Percentiles rank a stretch among this genome's conserved stretches.
Evolutionary conservation across 768 basidiomycete species (phyloP).

Genomic region (Suillus subluteus): DNA sequence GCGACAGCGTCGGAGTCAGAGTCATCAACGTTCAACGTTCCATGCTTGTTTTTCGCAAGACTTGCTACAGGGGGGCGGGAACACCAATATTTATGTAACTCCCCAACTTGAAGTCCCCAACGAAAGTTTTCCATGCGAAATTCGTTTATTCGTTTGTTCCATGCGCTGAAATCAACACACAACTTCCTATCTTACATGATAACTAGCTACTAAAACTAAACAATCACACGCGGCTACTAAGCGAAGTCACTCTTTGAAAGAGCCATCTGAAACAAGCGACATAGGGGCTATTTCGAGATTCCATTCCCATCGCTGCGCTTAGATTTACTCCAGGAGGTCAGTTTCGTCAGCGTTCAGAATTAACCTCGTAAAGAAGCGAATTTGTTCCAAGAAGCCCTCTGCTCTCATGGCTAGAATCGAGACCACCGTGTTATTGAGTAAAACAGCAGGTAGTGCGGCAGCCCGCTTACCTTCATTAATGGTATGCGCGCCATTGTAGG

Average conservation of each 20-base stretch:
- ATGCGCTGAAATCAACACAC: background rate
- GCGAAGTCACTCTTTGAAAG: background rate
- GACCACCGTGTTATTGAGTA: constrained; percentile 12
- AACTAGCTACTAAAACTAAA: background rate
- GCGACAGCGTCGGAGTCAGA: background rate
- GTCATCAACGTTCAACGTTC: no score
- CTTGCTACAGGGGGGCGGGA: background rate
- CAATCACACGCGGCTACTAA: background rate
- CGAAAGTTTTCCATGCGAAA: background rate
- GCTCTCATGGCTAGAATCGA: constrained; percentile 30
- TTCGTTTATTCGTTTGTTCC: background rate
- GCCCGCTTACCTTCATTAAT: constrained; percentile 29
- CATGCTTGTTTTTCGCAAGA: background rate
- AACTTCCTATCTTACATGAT: constrained; percentile 1
- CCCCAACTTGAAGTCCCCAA: constrained; percentile 2
- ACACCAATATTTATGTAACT: constrained; percentile 12
- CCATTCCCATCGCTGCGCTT: background rate
- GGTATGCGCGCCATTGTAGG: constrained; percentile 40
- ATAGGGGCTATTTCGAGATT: constrained; percentile 5
- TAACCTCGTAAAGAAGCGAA: constrained; percentile 36
- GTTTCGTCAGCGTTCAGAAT: constrained; percentile 38
- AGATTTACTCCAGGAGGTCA: constrained; percentile 22
- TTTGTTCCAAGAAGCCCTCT: constrained; percentile 32
- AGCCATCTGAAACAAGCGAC: background rate
- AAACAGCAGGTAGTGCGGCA: constrained; percentile 1